Base-by-base conservation (phyloP, 768 basidiomycete genomes). In the Russula sp. region DNA sequence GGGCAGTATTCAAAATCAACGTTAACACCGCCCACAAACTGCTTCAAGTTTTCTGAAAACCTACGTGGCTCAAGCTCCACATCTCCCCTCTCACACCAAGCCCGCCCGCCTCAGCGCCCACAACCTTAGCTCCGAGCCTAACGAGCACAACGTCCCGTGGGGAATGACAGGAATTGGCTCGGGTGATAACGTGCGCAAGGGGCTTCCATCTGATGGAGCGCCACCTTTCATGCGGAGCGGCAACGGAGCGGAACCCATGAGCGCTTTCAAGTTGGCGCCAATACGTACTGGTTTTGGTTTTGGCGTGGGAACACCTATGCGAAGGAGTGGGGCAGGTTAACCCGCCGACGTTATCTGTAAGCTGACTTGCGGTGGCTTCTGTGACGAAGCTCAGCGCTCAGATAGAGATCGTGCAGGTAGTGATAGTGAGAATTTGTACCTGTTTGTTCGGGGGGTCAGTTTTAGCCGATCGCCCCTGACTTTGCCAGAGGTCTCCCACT, bases 1-100 rank as follows among this genome's bases (percentile, higher is more conserved):
- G 28, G 28, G 28, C 30, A 30, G 7, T 4, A 30, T 11, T 36
- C 34, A 14, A 16, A 16, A 38, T 16, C 44, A 22, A 22, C n/a
- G n/a, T n/a, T n/a, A n/a, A n/a, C 44, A n/a, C 10, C 42, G 20
- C 42, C 42, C 42, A 42, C 14, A 42, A n/a, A n/a, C 2, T 6
- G 0, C 18, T 20, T 22, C n/a, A 9, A 8, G 14, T 14, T 13
- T 36, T 13, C 36, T 36, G 36, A 36, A 69, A 69, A 10, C 66
- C 66, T 2, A 69, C 66, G 22, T 67, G 67, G 51, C 68, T 69
- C 68, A 67, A 59, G 40, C 67, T 68, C 67, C 65, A 68, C 67
- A 68, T 68, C 61, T 68, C 67, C 32, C 65, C 65, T 46, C 59
- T 49, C 40, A 62, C 67, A 10, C 54, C 64, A 11, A 61, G 54